phyloP scores from a whole-genome alignment of 805 yeast species.

The Saccharomycopsis synnaedendra region DNA sequence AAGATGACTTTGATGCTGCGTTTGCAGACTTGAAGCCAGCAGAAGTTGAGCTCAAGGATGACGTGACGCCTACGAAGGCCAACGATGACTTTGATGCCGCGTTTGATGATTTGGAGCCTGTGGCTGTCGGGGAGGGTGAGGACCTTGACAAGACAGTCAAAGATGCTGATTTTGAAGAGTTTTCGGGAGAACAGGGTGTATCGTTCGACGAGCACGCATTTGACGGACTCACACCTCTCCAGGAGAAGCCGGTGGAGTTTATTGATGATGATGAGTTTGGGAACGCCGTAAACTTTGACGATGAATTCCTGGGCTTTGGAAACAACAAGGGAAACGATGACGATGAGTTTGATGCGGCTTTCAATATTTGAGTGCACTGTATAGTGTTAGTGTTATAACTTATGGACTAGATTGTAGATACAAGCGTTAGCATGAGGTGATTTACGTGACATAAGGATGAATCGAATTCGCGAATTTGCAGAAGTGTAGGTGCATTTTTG shows the following conservation, averaged over 20 bases:
- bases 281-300: constrained; percentile 9
- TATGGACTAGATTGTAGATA: too few species aligned
- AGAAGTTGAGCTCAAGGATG: constrained; percentile 14
- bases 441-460: too few species aligned
- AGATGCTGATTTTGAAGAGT: constrained; percentile 1
- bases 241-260: not conserved
- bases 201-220: not conserved
- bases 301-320: constrained; percentile 9
- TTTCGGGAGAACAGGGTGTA: not conserved
- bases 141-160: not conserved
- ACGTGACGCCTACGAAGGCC: not conserved
- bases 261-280: constrained; percentile 2
- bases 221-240: not conserved
- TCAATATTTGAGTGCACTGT: constrained; percentile 3
- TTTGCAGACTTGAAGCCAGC: constrained; percentile 26
- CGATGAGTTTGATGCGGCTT: constrained; percentile 16
- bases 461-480: too few species aligned
- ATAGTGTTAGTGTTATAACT: too few species aligned
- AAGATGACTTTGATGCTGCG: constrained; percentile 25
- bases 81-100: constrained; percentile 25
- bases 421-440: too few species aligned
- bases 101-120: constrained; percentile 33
- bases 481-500: too few species aligned
- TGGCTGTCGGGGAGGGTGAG: constrained; percentile 22
- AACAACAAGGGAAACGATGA: constrained; percentile 9